Conservation (phyloP, 106 monocot genomes). For the Allium fistulosum region DNA sequence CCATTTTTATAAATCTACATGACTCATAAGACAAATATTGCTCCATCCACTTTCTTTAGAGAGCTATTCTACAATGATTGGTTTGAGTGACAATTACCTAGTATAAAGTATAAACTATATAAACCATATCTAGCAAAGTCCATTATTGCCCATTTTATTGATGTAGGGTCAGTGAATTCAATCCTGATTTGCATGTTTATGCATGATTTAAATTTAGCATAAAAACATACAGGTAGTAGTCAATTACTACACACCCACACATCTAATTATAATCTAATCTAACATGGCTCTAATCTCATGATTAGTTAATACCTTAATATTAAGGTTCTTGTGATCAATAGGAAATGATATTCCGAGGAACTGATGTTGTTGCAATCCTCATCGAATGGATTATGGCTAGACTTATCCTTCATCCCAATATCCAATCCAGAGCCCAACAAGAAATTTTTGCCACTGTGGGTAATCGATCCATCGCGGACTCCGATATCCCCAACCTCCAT, state of each 20-base stretch:
- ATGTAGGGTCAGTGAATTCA: no score
- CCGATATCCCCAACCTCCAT: constrained; percentile 32
- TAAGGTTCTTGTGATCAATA: constrained; percentile 6
- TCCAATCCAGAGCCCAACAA: constrained; percentile 40
- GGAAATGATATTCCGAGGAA: constrained; percentile 72
- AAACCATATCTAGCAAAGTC: background rate
- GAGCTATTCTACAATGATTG: background rate
- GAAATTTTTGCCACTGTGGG: constrained; percentile 27
- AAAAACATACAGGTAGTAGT: background rate
- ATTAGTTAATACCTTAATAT: background rate
- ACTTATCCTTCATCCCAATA: constrained; percentile 40
- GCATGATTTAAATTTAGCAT: background rate
- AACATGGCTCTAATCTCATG: background rate
- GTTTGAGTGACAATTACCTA: background rate
- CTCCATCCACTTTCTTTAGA: background rate
- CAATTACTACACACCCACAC: background rate
- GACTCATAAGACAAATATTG: background rate
- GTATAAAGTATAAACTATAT: background rate
- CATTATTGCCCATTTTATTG: no score
- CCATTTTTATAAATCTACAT: background rate
- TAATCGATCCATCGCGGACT: constrained; percentile 24
- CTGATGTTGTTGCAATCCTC: constrained; percentile 60
- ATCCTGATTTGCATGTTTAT: background rate
- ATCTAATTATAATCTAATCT: background rate
- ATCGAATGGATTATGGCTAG: constrained; percentile 72